A percentile compares a stretch with the other conserved stretches of the same genome.
These are phyloP conservation scores for Erigeron canadensis DNA, from an alignment of 129 eudicot species.

Conservation along the genomic window DNA sequence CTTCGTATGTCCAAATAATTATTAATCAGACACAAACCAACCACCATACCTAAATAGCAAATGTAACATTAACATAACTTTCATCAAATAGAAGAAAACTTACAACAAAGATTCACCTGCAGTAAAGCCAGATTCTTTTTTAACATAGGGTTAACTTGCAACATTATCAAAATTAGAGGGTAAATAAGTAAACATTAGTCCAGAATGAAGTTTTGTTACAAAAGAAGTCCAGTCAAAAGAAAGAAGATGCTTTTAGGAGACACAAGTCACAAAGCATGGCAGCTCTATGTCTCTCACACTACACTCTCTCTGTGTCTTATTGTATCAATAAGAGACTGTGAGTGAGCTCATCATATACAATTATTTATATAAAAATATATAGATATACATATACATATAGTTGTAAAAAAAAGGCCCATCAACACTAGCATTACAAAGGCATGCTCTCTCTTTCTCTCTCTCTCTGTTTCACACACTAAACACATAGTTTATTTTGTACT, in stretches of 20 bases:
- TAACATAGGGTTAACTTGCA: conserved; percentile 2
- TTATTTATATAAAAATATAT: too few relatives aligned
- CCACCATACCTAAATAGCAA: too few relatives aligned
- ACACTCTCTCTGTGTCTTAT: conserved; percentile 38
- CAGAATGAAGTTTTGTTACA: conserved; percentile 10
- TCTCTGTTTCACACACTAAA: conserved; percentile 2
- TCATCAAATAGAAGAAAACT: neutral
- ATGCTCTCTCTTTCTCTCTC: conserved; percentile 28
- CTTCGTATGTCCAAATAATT: too few relatives aligned
- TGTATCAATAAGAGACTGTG: conserved; percentile 11
- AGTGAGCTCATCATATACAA: conserved; percentile 23
- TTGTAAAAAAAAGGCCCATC: conserved; percentile 11
- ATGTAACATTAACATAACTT: neutral
- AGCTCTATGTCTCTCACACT: conserved; percentile 35
- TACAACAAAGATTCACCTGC: neutral
- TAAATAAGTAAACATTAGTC: neutral
- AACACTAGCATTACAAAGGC: conserved; percentile 27
- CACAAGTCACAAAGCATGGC: conserved; percentile 39
- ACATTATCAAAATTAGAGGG: neutral
- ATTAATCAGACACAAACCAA: too few relatives aligned
- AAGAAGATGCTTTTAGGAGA: conserved; percentile 44
- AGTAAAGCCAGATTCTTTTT: neutral
- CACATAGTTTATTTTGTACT: conserved; percentile 19
- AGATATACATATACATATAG: neutral
- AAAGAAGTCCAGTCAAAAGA: conserved; percentile 38